Base-by-base conservation (phyloP, 108 stramenopile genomes). In the Pseudonitzschia pungens region DNA sequence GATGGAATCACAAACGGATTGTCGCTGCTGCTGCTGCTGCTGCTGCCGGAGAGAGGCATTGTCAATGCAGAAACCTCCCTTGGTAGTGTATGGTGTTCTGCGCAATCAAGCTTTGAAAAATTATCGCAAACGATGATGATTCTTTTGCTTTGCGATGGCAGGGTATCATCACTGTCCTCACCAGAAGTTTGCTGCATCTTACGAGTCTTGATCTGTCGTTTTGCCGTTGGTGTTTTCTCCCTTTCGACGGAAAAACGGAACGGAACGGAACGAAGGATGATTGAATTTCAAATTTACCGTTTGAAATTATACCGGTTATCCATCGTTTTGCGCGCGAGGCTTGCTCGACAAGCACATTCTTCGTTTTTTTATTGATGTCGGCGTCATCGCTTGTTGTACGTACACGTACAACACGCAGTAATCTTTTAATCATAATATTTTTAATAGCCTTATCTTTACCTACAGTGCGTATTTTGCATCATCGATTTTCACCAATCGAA, bases 1-100 rank as follows among this genome's bases (percentile, higher is more conserved):
- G 48, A 69, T 26, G 75, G 75, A 27, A 62, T 62, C 32, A 62
- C 32, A 20, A 62, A 62, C 12, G 40, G 60, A 33, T 62, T 62
- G 29, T 33, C 18, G 60, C 40, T 33, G 14, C 20, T 29, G 20
- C 29, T 62, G 60, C 20, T 36, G 18, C 40, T 33, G 14, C 20
- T 29, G 20, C 29, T 62, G 60, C 20, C 29, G 18, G 60, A 33
- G 29, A n/a, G 60, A 62, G 60, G 14, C 60, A 62, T 62, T n/a
- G 20, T 62, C 4, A 20, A 24, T 10, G 16, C 21, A 48, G 45
- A 12, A 18, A 48, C 14, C 45, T 48, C 16, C 45, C 14, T 18
- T 14, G 18, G 18, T 2, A 11, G 45, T 18, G 14, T 48, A 48
- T 48, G 45, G 45, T 12, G 2, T 36, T 36, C 36, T 36, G 45